phyloP scores from a whole-genome alignment of 1,139 yeast genomes.

The Petasospora rhodanensis region DNA sequence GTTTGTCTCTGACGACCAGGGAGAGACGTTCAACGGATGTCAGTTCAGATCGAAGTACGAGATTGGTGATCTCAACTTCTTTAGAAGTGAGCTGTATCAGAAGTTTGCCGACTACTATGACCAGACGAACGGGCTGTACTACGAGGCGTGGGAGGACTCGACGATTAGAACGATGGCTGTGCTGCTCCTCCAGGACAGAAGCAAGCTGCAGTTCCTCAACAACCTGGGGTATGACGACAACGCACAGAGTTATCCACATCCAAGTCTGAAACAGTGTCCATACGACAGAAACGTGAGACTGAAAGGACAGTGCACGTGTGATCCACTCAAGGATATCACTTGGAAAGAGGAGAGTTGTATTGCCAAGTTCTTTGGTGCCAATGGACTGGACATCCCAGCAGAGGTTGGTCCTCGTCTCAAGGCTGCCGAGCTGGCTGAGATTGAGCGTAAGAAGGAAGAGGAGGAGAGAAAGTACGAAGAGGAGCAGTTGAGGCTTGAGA shows the following conservation, averaged over 20 bases:
- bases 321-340: conserved; percentile 39
- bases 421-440: no score
- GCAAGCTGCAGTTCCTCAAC: conserved; percentile 47
- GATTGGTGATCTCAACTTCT: conserved; percentile 50
- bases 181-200: conserved; percentile 41
- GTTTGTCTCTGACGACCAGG: conserved; percentile 51
- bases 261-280: conserved; percentile 68
- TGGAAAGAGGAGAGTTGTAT: conserved; percentile 31
- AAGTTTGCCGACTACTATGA: conserved; percentile 43
- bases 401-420: no score
- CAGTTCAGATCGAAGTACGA: conserved; percentile 60
- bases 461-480: no score
- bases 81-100: conserved; percentile 45
- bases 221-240: conserved; percentile 44
- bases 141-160: conserved; percentile 65
- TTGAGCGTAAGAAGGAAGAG: no score
- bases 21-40: conserved; percentile 50
- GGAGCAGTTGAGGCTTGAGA: no score
- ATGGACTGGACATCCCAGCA: conserved; percentile 25
- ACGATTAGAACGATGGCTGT: conserved; percentile 58
- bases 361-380: conserved; percentile 27
- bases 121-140: conserved; percentile 50
- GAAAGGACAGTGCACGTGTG: conserved; percentile 45
- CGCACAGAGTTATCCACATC: no score
- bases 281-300: conserved; percentile 39